These are phyloP conservation scores for Kalmanozyma brasiliensis DNA, from an alignment of 1,284 basidiomycete genomes.

Conservation along the genomic window DNA sequence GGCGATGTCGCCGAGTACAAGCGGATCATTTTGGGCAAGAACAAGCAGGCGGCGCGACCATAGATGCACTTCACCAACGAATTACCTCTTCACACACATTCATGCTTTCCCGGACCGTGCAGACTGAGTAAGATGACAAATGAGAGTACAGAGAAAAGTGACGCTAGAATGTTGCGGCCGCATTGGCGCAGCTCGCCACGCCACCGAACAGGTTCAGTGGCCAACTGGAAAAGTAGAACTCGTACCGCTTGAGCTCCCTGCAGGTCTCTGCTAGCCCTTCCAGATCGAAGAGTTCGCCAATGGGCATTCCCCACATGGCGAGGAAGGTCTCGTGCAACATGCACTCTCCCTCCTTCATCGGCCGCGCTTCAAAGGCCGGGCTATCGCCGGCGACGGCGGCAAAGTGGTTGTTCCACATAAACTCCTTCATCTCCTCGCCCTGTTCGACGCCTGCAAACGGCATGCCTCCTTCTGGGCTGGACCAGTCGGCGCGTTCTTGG, in stretches of 20 bases:
- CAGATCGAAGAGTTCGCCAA: conserved; percentile 70
- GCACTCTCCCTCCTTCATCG: conserved; percentile 25
- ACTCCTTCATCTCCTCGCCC: conserved; percentile 56
- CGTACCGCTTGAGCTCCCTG: conserved; percentile 62
- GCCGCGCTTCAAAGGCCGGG: conserved; percentile 77
- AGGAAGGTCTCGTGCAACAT: conserved; percentile 58
- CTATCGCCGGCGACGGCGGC: conserved; percentile 79
- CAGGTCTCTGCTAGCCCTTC: conserved; percentile 67
- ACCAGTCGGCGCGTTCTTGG: conserved; percentile 72
- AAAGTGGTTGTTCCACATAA: conserved; percentile 79
- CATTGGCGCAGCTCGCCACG: conserved; percentile 70
- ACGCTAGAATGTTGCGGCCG: conserved; percentile 57
- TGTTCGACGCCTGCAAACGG: conserved; percentile 57
- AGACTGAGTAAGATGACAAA: too few relatives aligned
- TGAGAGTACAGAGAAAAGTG: too few relatives aligned
- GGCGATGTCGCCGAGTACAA: conserved; percentile 94
- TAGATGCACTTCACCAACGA: neutral
- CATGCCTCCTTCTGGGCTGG: conserved; percentile 41
- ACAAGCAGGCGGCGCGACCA: conserved; percentile 34
- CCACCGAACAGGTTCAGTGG: conserved; percentile 69
- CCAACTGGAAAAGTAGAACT: conserved; percentile 69
- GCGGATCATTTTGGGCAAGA: conserved; percentile 71
- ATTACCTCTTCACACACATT: too few relatives aligned
- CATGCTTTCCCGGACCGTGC: too few relatives aligned
- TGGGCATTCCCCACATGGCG: conserved; percentile 64